These are phyloP conservation scores for Phoma sp. DNA, from an alignment of 2,329 filamentous ascomycete genomes.

Conservation along the genomic window DNA sequence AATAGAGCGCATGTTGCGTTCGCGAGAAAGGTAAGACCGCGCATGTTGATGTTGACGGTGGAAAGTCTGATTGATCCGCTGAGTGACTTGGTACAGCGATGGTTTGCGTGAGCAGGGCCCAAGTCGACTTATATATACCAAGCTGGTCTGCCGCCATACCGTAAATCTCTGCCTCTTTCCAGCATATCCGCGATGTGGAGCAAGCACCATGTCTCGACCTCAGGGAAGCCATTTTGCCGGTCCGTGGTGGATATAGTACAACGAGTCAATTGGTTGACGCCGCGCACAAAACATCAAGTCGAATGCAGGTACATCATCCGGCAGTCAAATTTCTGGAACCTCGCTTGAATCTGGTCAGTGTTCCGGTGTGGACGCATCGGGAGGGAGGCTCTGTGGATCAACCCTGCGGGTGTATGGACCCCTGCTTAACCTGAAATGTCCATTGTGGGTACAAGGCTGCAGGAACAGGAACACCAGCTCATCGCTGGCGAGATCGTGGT, in stretches of 20 bases:
- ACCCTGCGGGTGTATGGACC: constrained; percentile 5
- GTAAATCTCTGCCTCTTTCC: constrained; percentile 15
- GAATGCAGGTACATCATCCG: constrained; percentile 1
- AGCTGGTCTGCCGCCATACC: not conserved
- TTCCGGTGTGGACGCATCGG: constrained; percentile 10
- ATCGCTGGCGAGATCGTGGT: constrained; percentile 5
- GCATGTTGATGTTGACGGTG: constrained; percentile 6
- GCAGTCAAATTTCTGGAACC: constrained; percentile 6
- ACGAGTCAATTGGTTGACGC: constrained; percentile 6
- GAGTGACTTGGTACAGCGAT: constrained; percentile 8
- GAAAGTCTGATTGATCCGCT: not conserved
- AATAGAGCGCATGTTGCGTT: constrained; percentile 11
- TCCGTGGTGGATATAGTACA: constrained; percentile 3
- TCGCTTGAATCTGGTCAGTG: constrained; percentile 6
- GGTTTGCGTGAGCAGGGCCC: constrained; percentile 4
- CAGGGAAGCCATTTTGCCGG: not conserved
- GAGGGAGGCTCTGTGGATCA: constrained; percentile 13
- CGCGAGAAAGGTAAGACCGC: constrained; percentile 7
- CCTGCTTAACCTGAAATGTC: constrained; percentile 2
- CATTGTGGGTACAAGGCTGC: constrained; percentile 6
- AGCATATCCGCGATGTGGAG: constrained; percentile 11
- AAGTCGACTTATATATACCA: constrained; percentile 5
- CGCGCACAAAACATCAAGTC: constrained; percentile 5
- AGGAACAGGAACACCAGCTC: constrained; percentile 1
- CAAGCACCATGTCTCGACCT: constrained; percentile 9